Evolutionary conservation across 73 alveolate genomes (phyloP), one percentile per base, ranked within the genome.

Genomic region (Effrenium voratum): DNA sequence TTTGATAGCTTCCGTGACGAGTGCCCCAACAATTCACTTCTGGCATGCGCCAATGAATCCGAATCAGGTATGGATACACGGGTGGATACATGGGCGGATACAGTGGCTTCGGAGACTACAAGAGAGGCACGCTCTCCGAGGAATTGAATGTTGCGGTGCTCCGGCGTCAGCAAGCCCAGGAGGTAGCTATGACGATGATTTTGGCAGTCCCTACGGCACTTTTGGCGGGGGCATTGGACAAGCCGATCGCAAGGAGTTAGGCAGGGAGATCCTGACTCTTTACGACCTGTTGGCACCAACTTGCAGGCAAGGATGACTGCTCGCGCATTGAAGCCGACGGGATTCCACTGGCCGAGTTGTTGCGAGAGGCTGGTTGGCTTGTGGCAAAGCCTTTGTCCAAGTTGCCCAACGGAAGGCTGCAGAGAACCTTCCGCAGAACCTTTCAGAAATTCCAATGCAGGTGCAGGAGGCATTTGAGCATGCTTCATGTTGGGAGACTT

Each of bases 311-410:
- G 36, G 97, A 90, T 55, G 97, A 90, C 40, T 90, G 97, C 43
- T 90, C 97, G n/a, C 97, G 97, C 75, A 90, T 90, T 90, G 97
- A 90, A 90, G 97, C 97, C 3, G 97, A 90, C 76, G 97, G 97
- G 26, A 76, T 90, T 68, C 97, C 97, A 2, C 87, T 90, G 28
- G 97, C 97, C 32, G 97, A 90, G 40, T 38, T 90, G 59, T 75
- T 90, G 32, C 72, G 47, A 34, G 97, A 90, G 97, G 97, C 88
- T 0, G 4, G 26, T 22, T 28, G n/a, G n/a, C n/a, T n/a, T n/a
- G 49, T 0, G 40, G 10, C 40, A 26, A 10, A 26, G 40, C 36
- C 1, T 36, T 50, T 66, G n/a, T 12, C 13, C 22, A 5, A 66
- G 43, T 66, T 66, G 38, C 40, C 38, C 63, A 8, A 52, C 63